Evolutionary conservation across 352 stramenopile species (phyloP), one percentile per base, ranked within the genome.

Genomic region (Peronosclerospora sorghi): DNA sequence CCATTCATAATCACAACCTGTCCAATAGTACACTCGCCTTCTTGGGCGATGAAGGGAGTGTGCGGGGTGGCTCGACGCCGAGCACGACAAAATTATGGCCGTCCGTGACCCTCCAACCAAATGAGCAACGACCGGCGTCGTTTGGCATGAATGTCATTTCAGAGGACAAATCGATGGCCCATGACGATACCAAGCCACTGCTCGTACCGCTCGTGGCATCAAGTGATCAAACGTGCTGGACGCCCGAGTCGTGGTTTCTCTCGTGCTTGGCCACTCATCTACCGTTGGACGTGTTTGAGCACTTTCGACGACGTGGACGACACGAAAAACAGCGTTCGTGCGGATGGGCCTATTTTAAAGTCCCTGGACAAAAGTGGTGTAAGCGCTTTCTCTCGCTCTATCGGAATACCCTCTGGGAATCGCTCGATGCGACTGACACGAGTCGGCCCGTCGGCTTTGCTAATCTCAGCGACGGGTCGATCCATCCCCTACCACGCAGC

Each of bases 21-120:
- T 70, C 71, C 13, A 91, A 91, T 58, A 89, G 76, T 47, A 87
- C 79, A 4, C 76, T 87, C 37, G 74, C 79, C 5, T 91, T 89
- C 54, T 28, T 91, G 39, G 79, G 79, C 6, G 79, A 91, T 32
- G 79, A 91, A 68, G 76, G 85, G n/a, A 89, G 76, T 56, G 76
- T 91, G 20, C 74, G 73, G 6, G 79, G 76, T 24, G 73, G 66
- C 8, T 59, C 49, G 7, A 65, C 81, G 17, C 81, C 83, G 46
- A 54, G 45, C 1, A 60, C 40, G 4, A 57, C 56, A 54, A 67
- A 63, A 36, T 46, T 54, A 68, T 73, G 50, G 54, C 48, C 48
- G 35, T 54, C 26, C 46, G 68, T 42, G 18, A 56, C 40, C 55
- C 56, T 37, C 21, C 42, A 32, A 23, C 56, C 59, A 47, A 46